phyloP scores from a whole-genome alignment of 192 early-diverging fungal species.

The Linnemannia zychae region DNA sequence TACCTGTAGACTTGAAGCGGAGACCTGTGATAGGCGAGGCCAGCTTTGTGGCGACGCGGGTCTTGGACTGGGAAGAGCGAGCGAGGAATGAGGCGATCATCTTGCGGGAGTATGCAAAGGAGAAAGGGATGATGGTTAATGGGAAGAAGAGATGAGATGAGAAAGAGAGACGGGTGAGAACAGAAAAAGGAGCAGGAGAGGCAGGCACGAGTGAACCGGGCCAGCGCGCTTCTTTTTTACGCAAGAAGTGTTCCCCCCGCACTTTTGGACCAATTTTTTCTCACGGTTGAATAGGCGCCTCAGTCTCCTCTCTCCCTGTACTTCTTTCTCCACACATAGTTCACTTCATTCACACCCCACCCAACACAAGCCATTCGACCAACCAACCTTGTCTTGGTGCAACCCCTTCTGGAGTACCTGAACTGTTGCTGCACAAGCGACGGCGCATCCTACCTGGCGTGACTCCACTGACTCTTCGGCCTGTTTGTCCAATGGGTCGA shows the following conservation, averaged over 20 bases:
- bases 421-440: background rate
- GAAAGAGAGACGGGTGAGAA: slow-evolving; percentile 3
- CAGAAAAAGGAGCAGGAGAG: background rate
- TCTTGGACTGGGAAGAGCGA: slow-evolving; percentile 36
- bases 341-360: no score
- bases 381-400: background rate
- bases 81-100: slow-evolving; percentile 57
- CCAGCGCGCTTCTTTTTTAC: background rate
- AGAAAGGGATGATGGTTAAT: background rate
- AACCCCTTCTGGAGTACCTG: background rate
- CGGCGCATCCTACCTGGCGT: background rate
- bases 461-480: background rate
- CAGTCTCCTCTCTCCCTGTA: background rate
- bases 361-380: background rate
- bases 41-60: slow-evolving; percentile 24
- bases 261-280: background rate
- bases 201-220: background rate
- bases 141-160: slow-evolving; percentile 1
- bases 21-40: slow-evolving; percentile 25
- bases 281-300: background rate
- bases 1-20: slow-evolving; percentile 57
- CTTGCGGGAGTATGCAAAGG: background rate
- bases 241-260: background rate
- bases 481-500: background rate
- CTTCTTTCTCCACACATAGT: background rate